Conservation (phyloP, 768 basidiomycete species). For the Termitomyces eurrhizus region DNA sequence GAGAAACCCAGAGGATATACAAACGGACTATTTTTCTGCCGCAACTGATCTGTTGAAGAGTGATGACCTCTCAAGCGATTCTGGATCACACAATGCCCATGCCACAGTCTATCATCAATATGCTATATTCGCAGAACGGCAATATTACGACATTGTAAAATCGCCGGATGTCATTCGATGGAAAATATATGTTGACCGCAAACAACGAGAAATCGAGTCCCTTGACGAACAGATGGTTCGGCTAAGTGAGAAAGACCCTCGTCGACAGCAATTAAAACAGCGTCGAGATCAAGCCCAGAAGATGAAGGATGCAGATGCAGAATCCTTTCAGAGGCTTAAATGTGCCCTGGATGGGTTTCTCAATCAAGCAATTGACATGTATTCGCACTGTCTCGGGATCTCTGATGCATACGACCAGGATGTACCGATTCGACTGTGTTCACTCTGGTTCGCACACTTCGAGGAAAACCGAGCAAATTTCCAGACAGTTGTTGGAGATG, state of each 20-base stretch:
- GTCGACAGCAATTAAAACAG: slow-evolving; percentile 14
- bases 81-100: slow-evolving; percentile 26
- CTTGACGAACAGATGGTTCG: slow-evolving; percentile 33
- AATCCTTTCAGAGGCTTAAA: slow-evolving; percentile 52
- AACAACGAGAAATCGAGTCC: slow-evolving; percentile 62
- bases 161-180: slow-evolving; percentile 69
- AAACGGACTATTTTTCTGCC: slow-evolving; percentile 61
- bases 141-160: slow-evolving; percentile 68
- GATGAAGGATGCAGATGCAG: slow-evolving; percentile 42
- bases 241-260: slow-evolving; percentile 14
- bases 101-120: slow-evolving; percentile 74
- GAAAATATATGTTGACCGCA: slow-evolving; percentile 70
- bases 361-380: slow-evolving; percentile 78
- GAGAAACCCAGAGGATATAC: slow-evolving; percentile 72
- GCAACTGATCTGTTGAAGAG: slow-evolving; percentile 40
- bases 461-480: slow-evolving; percentile 48
- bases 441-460: slow-evolving; percentile 91
- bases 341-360: slow-evolving; percentile 59
- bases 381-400: slow-evolving; percentile 65
- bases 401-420: slow-evolving; percentile 77
- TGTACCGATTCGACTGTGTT: slow-evolving; percentile 75
- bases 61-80: slow-evolving; percentile 13
- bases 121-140: slow-evolving; percentile 86
- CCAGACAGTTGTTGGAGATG: slow-evolving; percentile 33
- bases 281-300: slow-evolving; percentile 28